A percentile compares a stretch with the other conserved stretches of the same genome.
phyloP scores from a whole-genome alignment of 208 protist species.

The Zelonia costaricensis region DNA sequence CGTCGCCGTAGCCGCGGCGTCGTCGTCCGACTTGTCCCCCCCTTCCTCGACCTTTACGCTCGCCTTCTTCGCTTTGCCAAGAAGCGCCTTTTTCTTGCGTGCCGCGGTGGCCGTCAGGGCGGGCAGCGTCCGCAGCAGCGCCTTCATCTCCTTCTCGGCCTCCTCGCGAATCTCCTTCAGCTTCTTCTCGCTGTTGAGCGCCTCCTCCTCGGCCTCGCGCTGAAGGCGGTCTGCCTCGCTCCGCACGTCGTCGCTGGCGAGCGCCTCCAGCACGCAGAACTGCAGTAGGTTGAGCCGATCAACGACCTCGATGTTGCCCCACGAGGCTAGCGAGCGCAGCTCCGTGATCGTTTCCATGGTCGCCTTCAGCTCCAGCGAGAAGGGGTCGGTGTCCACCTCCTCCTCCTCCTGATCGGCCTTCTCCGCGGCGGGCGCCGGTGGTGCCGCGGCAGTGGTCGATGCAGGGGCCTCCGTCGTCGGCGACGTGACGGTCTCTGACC shows the following conservation, averaged over 20 bases:
- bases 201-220: constrained; percentile 52
- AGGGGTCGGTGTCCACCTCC: constrained; percentile 26
- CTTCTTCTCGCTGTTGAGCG: constrained; percentile 46
- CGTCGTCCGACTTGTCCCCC: neutral
- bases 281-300: constrained; percentile 82
- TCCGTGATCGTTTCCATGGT: constrained; percentile 64
- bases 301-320: constrained; percentile 75
- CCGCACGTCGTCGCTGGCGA: constrained; percentile 47
- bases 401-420: constrained; percentile 12
- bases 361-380: constrained; percentile 47
- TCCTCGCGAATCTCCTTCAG: constrained; percentile 73
- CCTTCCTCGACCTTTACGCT: constrained; percentile 1
- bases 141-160: constrained; percentile 74
- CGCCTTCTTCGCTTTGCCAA: neutral
- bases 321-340: constrained; percentile 66
- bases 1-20: too few relatives aligned
- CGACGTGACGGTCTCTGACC: neutral
- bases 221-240: constrained; percentile 60
- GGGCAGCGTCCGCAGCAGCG: constrained; percentile 43
- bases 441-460: neutral
- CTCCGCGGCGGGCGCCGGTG: too few relatives aligned
- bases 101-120: constrained; percentile 1
- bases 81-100: neutral
- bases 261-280: constrained; percentile 69
- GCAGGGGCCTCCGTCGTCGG: neutral